These are phyloP conservation scores for Porogramme epimiltina DNA, from an alignment of 1,284 basidiomycete genomes.

Conservation along the genomic window DNA sequence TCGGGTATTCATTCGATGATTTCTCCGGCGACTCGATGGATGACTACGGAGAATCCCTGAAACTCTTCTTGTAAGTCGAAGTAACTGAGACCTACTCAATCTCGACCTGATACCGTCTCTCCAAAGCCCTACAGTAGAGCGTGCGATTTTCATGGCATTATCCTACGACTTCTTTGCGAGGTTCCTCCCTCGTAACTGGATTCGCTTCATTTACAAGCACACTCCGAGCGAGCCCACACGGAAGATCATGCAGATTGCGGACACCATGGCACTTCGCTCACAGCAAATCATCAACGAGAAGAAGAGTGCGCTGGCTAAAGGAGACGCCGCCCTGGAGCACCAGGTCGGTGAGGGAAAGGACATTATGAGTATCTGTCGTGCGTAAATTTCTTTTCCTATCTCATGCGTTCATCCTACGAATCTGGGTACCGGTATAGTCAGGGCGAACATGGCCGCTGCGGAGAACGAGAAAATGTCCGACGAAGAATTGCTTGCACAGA, in stretches of 20 bases:
- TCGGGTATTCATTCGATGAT: constrained; percentile 42
- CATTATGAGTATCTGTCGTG: constrained; percentile 44
- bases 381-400: background rate
- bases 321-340: constrained; percentile 20
- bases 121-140: constrained; percentile 10
- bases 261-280: constrained; percentile 40
- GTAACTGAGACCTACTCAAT: too few relatives aligned
- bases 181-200: constrained; percentile 13
- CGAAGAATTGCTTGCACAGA: constrained; percentile 28
- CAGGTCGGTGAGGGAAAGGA: constrained; percentile 41
- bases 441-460: constrained; percentile 24
- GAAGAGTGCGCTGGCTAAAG: constrained; percentile 29
- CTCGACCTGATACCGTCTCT: too few relatives aligned
- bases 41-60: constrained; percentile 29
- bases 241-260: constrained; percentile 27
- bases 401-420: background rate
- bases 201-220: constrained; percentile 1
- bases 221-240: background rate
- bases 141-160: constrained; percentile 4
- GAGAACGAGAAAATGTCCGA: constrained; percentile 29
- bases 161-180: constrained; percentile 9
- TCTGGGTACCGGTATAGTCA: constrained; percentile 15
- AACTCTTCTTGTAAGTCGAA: constrained; percentile 27
- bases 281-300: constrained; percentile 42
- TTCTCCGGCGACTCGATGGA: constrained; percentile 30